Conservation (phyloP, 306 rosid species). For the Oxytropis ochrocephala region DNA sequence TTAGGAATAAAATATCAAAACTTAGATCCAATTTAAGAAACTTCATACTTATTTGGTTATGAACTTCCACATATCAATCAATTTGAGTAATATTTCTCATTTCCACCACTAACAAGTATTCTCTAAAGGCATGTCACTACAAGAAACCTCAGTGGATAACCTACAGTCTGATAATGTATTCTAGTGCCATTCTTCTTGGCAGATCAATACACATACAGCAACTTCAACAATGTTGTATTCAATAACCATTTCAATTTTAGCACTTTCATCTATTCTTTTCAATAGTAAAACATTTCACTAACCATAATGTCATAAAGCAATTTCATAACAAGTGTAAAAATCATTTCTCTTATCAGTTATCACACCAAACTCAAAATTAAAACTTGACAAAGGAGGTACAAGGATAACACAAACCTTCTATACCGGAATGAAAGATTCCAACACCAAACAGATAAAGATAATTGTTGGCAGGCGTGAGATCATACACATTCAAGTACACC, state of each 20-base stretch:
- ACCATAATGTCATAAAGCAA: not conserved
- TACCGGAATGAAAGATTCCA: constrained; percentile 90
- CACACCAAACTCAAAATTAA: not conserved
- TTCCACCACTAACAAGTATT: not conserved
- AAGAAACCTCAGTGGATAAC: not conserved
- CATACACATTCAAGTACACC: constrained; percentile 85
- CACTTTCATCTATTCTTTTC: not conserved
- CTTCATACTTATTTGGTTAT: not conserved
- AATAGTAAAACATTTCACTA: not conserved
- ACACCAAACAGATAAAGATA: constrained; percentile 78
- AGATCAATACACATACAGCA: not conserved
- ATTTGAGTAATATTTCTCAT: not conserved
- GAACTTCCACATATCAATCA: not conserved
- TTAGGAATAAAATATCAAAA: not conserved
- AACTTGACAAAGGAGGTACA: not conserved
- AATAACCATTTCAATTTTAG: not conserved
- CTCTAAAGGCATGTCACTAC: not conserved
- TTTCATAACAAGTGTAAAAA: not conserved
- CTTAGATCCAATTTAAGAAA: not conserved
- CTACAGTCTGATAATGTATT: not conserved
- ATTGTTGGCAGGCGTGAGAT: constrained; percentile 83
- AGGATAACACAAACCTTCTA: constrained; percentile 51
- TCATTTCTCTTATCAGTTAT: not conserved
- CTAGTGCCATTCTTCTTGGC: not conserved
- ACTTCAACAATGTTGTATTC: not conserved